A percentile compares a stretch with the other conserved stretches of the same genome.
Evolutionary conservation across 352 stramenopile genomes (phyloP).

Genomic region (Phytophthora foliorum): DNA sequence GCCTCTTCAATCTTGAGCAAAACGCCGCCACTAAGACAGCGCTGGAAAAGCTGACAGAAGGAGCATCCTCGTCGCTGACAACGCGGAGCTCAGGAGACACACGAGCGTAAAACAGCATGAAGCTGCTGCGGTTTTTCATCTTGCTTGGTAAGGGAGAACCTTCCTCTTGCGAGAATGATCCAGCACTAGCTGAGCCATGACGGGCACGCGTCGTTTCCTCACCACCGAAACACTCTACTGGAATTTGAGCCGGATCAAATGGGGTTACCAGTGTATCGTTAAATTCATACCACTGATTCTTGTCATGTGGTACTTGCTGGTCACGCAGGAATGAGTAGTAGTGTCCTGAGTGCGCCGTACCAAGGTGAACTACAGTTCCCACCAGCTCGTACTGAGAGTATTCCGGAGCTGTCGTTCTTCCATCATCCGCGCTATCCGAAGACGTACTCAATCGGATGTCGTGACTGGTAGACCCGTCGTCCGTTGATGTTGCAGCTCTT

Average conservation of each 20-base stretch:
- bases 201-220: constrained; percentile 42
- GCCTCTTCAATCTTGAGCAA: constrained; percentile 48
- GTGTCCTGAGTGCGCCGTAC: constrained; percentile 88
- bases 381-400: constrained; percentile 90
- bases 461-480: constrained; percentile 28
- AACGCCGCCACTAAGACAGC: constrained; percentile 51
- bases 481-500: constrained; percentile 29
- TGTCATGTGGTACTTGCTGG: constrained; percentile 47
- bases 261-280: constrained; percentile 88
- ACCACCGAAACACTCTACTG: constrained; percentile 78
- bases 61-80: constrained; percentile 23
- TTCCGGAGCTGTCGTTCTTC: constrained; percentile 62
- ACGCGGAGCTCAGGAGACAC: constrained; percentile 52
- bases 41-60: constrained; percentile 36
- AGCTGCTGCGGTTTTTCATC: constrained; percentile 89
- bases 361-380: constrained; percentile 91
- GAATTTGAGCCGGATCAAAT: constrained; percentile 77
- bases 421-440: constrained; percentile 28
- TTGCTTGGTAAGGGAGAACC: constrained; percentile 32
- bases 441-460: constrained; percentile 40
- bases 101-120: constrained; percentile 90
- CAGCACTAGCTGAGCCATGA: constrained; percentile 29
- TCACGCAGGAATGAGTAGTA: constrained; percentile 93
- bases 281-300: constrained; percentile 85
- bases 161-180: constrained; percentile 25